phyloP scores from a whole-genome alignment of 73 alveolate species.

The Paramecium primaurelia region DNA sequence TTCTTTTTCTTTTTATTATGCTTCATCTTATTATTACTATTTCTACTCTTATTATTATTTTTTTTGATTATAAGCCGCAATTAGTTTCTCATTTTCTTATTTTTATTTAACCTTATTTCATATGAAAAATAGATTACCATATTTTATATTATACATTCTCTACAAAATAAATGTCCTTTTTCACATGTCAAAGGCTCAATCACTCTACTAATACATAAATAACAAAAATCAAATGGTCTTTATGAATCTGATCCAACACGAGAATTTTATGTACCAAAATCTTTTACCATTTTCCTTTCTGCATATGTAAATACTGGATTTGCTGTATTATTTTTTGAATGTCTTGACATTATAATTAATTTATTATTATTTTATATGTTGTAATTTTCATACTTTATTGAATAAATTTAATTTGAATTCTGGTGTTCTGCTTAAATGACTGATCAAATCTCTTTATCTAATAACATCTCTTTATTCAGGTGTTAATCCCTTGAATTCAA shows the following conservation, averaged over 20 bases:
- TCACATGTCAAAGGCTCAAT: slow-evolving; percentile 83
- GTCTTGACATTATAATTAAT: slow-evolving; percentile 81
- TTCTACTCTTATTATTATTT: not conserved
- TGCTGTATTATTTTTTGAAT: slow-evolving; percentile 89
- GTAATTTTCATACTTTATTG: not conserved
- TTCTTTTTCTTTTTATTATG: slow-evolving; percentile 62
- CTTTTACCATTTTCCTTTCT: slow-evolving; percentile 85
- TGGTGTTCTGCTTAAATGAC: not conserved
- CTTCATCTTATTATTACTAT: not conserved
- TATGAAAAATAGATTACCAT: slow-evolving; percentile 51
- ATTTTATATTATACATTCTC: slow-evolving; percentile 83
- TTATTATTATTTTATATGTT: slow-evolving; percentile 11
- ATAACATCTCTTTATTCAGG: not conserved
- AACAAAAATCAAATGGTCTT: slow-evolving; percentile 84
- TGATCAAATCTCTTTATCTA: not conserved
- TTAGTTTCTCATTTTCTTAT: slow-evolving; percentile 72
- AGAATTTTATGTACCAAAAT: slow-evolving; percentile 83
- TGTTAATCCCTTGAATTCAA: not conserved
- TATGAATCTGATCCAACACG: slow-evolving; percentile 87
- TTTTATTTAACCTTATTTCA: slow-evolving; percentile 58
- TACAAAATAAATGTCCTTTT: slow-evolving; percentile 91
- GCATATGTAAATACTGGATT: slow-evolving; percentile 84
- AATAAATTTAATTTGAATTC: slow-evolving; percentile 15
- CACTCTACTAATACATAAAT: slow-evolving; percentile 78
- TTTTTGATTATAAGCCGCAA: slow-evolving; percentile 58